A percentile compares a stretch with the other conserved stretches of the same genome.
Conservation (phyloP, 1,139 yeast species). For the Protomyces arabidopsidicola region DNA sequence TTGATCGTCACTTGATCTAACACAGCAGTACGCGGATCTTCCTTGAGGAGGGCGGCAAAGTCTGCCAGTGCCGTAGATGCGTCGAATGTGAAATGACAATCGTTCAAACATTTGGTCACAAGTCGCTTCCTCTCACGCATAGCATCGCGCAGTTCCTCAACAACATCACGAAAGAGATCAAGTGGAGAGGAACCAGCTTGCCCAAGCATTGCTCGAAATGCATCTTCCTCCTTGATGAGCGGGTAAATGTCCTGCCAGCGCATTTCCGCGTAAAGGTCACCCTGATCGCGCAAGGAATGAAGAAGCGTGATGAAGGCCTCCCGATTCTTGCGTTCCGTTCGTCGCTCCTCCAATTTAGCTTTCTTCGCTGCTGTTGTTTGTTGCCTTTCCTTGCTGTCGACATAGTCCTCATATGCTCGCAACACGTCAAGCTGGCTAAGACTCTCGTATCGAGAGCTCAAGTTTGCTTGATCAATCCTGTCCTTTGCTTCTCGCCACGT, state of each 20-base stretch:
- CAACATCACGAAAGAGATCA: constrained; percentile 71
- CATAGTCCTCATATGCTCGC: constrained; percentile 48
- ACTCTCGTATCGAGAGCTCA: neutral
- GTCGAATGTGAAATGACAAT: constrained; percentile 35
- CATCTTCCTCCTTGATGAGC: constrained; percentile 52
- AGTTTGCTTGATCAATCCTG: constrained; percentile 38
- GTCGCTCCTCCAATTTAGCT: neutral
- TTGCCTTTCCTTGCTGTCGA: constrained; percentile 47
- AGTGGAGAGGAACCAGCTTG: constrained; percentile 74
- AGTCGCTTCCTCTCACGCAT: constrained; percentile 58
- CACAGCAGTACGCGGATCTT: constrained; percentile 33
- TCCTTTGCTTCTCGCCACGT: constrained; percentile 49
- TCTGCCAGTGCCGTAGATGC: constrained; percentile 34
- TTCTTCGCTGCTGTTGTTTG: neutral
- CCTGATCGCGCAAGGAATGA: constrained; percentile 40
- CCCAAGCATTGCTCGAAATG: constrained; percentile 63
- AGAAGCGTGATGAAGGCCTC: constrained; percentile 53
- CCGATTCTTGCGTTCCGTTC: constrained; percentile 60
- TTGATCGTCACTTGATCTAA: constrained; percentile 31
- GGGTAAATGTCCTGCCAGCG: constrained; percentile 58
- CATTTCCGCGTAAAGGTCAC: constrained; percentile 52
- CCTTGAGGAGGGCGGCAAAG: constrained; percentile 35
- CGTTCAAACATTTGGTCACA: constrained; percentile 51
- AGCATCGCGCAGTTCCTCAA: constrained; percentile 58
- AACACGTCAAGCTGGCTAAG: constrained; percentile 58